Evolutionary conservation across 2,329 filamentous ascomycete genomes (phyloP), one percentile per base, ranked within the genome.

Genomic region (Diatrype stigma): DNA sequence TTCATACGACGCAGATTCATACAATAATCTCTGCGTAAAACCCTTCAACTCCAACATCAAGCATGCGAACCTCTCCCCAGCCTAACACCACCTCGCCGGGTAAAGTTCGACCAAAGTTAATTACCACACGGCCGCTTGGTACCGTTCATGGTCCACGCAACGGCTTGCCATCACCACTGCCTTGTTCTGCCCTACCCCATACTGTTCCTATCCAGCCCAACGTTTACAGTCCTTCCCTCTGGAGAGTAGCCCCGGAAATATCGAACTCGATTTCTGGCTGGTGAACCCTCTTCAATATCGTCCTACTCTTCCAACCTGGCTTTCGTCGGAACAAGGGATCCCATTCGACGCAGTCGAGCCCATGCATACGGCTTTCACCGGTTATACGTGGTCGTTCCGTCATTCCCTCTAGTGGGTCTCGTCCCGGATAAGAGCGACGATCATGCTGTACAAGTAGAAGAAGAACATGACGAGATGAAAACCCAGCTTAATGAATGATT

Each of bases 391-490:
- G n/a, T n/a, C n/a, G n/a, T n/a, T n/a, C 26, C 23, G 22, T 38
- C 44, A 34, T 21, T 40, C 35, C 19, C 17, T 51, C 86, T 86
- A 96, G 73, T 91, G 83, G 54, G 88, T 84, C 76, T 99, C 94
- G 73, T 97, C 94, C 67, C 88, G 86, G 78, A 99, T 99, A 57
- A 99, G 82, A 60, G 94, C 93, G 58, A 96, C 93, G 63, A 94
- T 94, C 89, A 94, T 95, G 86, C 89, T 95, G 83, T 96, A 96
- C 51, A 99, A 87, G 77, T 99, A 99, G 84, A 97, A 99, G 85
- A 99, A 99, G 84, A 99, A 99, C 91, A 99, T 96, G 76, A 99
- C 73, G 54, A 99, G 80, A 74, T 99, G 94, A 81, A 99, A 99
- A 51, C 93, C 94, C 42, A 99, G 89, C 79, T 99, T 99, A 78